Conservation (phyloP, 306 rosid genomes). For the Mimosa bimucronata region DNA sequence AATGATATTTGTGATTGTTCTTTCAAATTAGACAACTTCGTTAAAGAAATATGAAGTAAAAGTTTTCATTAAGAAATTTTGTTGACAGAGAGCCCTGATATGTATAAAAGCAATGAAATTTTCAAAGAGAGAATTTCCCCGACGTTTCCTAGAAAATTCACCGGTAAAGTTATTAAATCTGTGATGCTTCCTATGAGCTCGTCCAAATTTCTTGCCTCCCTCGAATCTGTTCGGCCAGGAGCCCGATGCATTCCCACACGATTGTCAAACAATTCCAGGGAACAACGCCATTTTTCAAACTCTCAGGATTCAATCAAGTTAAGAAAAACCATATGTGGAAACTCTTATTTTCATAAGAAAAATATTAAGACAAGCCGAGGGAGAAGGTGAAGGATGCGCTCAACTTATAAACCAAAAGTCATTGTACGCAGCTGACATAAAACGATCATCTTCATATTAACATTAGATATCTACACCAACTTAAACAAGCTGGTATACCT, state of each 20-base stretch:
- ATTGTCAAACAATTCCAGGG: neutral
- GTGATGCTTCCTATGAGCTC: neutral
- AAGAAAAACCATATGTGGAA: neutral
- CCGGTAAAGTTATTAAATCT: neutral
- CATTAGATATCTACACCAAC: conserved; percentile 28
- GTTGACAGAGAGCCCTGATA: too few relatives aligned
- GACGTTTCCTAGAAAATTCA: too few relatives aligned
- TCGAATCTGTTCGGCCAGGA: neutral
- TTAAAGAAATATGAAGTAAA: too few relatives aligned
- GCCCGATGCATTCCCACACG: neutral
- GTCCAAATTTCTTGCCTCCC: neutral
- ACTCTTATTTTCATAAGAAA: neutral
- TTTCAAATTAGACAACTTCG: too few relatives aligned
- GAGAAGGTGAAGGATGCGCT: neutral
- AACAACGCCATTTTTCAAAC: neutral
- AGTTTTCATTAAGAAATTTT: too few relatives aligned
- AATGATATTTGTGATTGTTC: too few relatives aligned
- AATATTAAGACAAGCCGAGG: neutral
- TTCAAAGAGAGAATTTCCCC: too few relatives aligned
- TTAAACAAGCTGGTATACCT: conserved; percentile 1
- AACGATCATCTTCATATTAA: conserved; percentile 21
- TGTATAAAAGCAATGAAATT: too few relatives aligned
- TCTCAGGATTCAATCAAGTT: neutral
- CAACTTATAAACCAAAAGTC: neutral
- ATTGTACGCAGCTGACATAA: conserved; percentile 6